phyloP scores from a whole-genome alignment of 2,329 filamentous ascomycete species.

The Knufia petricola region DNA sequence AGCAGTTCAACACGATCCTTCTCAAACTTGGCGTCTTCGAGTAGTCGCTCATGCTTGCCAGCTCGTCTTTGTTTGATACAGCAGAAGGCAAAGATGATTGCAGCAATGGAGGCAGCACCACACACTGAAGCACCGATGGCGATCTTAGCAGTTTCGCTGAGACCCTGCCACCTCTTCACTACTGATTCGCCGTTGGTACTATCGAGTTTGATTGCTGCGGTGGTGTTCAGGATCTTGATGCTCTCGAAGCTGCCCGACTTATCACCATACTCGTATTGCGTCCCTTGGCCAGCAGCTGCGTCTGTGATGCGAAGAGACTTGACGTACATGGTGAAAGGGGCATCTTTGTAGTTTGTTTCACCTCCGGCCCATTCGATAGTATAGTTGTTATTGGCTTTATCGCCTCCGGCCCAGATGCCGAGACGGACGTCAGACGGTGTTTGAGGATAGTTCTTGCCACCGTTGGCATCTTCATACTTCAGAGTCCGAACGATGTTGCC shows the following conservation, averaged over 20 bases:
- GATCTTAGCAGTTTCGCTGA: conserved; percentile 40
- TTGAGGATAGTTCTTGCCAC: conserved; percentile 71
- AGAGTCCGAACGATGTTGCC: conserved; percentile 68
- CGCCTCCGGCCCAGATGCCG: conserved; percentile 85
- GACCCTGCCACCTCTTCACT: conserved; percentile 31
- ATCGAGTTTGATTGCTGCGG: conserved; percentile 21
- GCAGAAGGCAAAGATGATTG: conserved; percentile 35
- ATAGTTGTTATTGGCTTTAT: conserved; percentile 63
- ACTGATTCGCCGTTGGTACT: conserved; percentile 19
- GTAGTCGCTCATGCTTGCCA: conserved; percentile 40
- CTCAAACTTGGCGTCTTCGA: conserved; percentile 40
- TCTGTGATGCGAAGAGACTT: conserved; percentile 59
- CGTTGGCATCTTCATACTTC: conserved; percentile 56
- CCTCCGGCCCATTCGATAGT: conserved; percentile 89
- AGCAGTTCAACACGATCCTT: conserved; percentile 29
- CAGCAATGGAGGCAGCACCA: conserved; percentile 25
- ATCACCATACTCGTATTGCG: conserved; percentile 33
- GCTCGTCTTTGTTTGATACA: conserved; percentile 42
- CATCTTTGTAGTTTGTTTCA: conserved; percentile 69
- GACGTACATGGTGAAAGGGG: conserved; percentile 80
- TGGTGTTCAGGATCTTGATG: conserved; percentile 38
- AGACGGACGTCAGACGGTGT: conserved; percentile 92
- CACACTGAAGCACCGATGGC: conserved; percentile 36
- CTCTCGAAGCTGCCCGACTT: conserved; percentile 31
- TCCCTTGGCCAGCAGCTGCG: conserved; percentile 27